Evolutionary conservation across 306 rosid genomes (phyloP).

Genomic region (Cicer cuneatum): DNA sequence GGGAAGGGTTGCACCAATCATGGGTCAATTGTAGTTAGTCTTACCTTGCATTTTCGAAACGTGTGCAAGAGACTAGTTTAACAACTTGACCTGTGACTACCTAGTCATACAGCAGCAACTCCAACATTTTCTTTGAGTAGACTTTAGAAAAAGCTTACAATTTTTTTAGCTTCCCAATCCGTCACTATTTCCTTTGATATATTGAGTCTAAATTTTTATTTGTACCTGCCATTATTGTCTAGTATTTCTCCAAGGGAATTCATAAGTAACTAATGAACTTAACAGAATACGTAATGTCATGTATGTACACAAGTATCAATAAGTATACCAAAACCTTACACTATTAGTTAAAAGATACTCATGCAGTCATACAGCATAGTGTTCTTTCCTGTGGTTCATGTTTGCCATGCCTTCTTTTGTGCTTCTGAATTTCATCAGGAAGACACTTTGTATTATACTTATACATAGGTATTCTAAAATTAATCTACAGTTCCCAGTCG

Average conservation of each 20-base stretch:
- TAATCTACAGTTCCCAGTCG: neutral
- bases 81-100: neutral
- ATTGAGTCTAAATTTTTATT: neutral
- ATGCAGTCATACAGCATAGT: neutral
- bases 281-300: neutral
- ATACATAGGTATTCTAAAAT: conserved; percentile 8
- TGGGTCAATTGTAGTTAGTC: neutral
- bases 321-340: conserved; percentile 1
- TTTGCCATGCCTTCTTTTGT: conserved; percentile 15
- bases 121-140: neutral
- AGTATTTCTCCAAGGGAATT: neutral
- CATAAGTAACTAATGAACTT: conserved; percentile 1
- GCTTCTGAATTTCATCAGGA: conserved; percentile 16
- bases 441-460: neutral
- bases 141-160: neutral
- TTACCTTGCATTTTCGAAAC: conserved; percentile 3
- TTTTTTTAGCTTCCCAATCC: conserved; percentile 24
- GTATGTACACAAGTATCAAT: conserved; percentile 11
- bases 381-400: conserved; percentile 6
- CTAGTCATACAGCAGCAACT: neutral
- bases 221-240: neutral
- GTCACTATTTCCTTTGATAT: conserved; percentile 21
- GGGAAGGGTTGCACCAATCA: neutral
- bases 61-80: neutral
- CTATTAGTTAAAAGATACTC: neutral